Conservation (phyloP, 495 filamentous ascomycete genomes). For the Lindgomyces ingoldianus region DNA sequence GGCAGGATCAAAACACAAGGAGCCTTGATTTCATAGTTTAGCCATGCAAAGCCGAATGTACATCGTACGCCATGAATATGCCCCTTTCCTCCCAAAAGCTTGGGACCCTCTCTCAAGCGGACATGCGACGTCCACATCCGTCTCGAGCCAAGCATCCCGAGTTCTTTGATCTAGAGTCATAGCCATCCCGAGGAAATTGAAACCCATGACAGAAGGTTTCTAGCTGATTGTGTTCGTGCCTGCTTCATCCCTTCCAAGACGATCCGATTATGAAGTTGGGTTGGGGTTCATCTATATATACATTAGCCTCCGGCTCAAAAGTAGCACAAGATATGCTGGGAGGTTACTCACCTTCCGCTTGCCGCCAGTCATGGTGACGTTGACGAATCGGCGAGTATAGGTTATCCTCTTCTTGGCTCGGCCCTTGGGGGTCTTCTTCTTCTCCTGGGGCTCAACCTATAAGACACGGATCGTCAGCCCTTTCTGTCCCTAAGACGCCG, state of each 20-base stretch:
- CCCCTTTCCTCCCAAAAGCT: slow-evolving; percentile 36
- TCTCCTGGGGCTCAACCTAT: slow-evolving; percentile 87
- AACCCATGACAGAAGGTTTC: slow-evolving; percentile 23
- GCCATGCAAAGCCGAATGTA: slow-evolving; percentile 35
- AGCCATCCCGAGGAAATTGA: slow-evolving; percentile 30
- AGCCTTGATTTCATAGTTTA: slow-evolving; percentile 17
- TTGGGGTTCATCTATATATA: slow-evolving; percentile 61
- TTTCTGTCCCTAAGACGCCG: not conserved
- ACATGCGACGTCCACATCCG: slow-evolving; percentile 21
- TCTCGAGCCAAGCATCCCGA: slow-evolving; percentile 14
- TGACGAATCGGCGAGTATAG: slow-evolving; percentile 99
- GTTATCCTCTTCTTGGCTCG: slow-evolving; percentile 96
- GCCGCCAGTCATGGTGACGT: slow-evolving; percentile 97
- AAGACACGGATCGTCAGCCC: not conserved
- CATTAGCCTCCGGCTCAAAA: not conserved
- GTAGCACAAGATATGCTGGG: not conserved
- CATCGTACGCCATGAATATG: slow-evolving; percentile 39
- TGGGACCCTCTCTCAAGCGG: slow-evolving; percentile 22
- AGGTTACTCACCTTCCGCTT: slow-evolving; percentile 85
- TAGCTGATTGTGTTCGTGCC: slow-evolving; percentile 17
- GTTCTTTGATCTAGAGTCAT: slow-evolving; percentile 39
- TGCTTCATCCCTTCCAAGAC: not conserved
- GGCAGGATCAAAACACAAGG: not conserved
- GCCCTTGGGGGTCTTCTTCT: slow-evolving; percentile 93
- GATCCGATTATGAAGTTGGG: slow-evolving; percentile 47